phyloP scores from a whole-genome alignment of 2,329 filamentous ascomycete genomes.

The Achaetomium macrosporum region DNA sequence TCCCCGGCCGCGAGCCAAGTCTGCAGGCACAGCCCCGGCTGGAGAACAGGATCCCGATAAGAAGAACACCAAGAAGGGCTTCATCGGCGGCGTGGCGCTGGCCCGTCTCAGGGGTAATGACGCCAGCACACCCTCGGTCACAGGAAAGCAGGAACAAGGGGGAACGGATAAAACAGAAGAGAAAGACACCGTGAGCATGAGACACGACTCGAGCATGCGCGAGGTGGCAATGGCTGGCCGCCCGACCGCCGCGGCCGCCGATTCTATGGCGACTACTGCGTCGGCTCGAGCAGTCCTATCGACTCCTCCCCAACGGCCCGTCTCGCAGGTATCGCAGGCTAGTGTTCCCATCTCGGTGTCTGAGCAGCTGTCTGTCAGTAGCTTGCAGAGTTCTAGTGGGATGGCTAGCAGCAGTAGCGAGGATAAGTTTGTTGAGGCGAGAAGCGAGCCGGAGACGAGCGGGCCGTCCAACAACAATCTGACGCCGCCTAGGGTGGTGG shows the following conservation, averaged over 20 bases:
- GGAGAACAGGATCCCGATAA: background rate
- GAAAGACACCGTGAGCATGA: background rate
- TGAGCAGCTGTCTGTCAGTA: slow-evolving; percentile 18
- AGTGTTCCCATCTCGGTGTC: slow-evolving; percentile 5
- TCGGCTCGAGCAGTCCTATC: background rate
- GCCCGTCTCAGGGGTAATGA: slow-evolving; percentile 11
- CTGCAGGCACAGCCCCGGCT: slow-evolving; percentile 17
- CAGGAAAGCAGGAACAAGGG: slow-evolving; percentile 10
- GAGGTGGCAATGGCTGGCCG: slow-evolving; percentile 31
- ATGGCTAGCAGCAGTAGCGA: background rate
- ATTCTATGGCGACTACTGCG: background rate
- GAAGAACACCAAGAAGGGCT: slow-evolving; percentile 22
- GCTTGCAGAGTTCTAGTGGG: slow-evolving; percentile 11
- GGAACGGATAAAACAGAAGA: slow-evolving; percentile 15
- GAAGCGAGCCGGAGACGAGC: slow-evolving; percentile 25
- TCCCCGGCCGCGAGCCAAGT: slow-evolving; percentile 28
- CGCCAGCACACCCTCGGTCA: slow-evolving; percentile 6
- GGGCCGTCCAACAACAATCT: background rate
- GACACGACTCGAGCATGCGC: slow-evolving; percentile 24
- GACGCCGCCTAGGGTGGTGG: slow-evolving; percentile 21
- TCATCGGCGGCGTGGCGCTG: slow-evolving; percentile 40
- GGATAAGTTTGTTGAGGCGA: slow-evolving; percentile 21
- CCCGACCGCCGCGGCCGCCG: background rate
- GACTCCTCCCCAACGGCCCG: background rate
- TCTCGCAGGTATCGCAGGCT: slow-evolving; percentile 4